Base-by-base conservation (phyloP, 371 early-diverging fungal genomes). In the Mucor velutinosus region DNA sequence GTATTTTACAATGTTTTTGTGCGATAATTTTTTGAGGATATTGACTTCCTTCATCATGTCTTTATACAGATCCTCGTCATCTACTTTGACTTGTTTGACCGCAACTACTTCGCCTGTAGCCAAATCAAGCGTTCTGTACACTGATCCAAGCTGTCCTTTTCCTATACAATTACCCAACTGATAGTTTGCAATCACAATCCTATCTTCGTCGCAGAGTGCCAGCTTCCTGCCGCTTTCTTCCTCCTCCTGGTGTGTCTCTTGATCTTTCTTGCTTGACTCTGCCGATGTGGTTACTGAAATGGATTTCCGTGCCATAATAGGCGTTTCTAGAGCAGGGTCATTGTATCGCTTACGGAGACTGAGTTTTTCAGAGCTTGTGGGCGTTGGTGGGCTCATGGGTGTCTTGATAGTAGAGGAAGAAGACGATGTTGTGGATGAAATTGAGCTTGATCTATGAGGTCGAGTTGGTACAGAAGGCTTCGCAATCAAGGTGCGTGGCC, bases 141-240 rank as follows among this genome's bases (percentile, higher is more conserved):
- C 97, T 1, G 91, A 76, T 10, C 95, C 97, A 75, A 95, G 95
- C 49, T 95, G 95, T 3, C 97, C 97, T 70, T 92, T 90, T 3
- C 97, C 97, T 29, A 97, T 93, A 65, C 93, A 94, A 64, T 94
- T 93, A 7, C 96, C 95, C 11, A 94, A 82, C 84, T 95, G 92
- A 69, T 77, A 86, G 25, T 80, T 78, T 23, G 88, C 78, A 19
- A 81, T 72, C 0, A 78, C 71, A 33, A 74, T 61, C 12, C 84
- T 86, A 58, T 75, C 79, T 58, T 87, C 86, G 47, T 78, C 78
- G 25, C 80, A 75, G 7, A 90, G 39, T 11, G n/a, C 27, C 21
- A 66, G 15, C 15, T 66, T 66, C 5, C 51, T 41, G 19, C 30
- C 23, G 3, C 30, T 33, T 30, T 59, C 53, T 21, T 55, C 41